Evolutionary conservation across 768 basidiomycete species (phyloP).

Genomic region (Aureoboletus auriporus): DNA sequence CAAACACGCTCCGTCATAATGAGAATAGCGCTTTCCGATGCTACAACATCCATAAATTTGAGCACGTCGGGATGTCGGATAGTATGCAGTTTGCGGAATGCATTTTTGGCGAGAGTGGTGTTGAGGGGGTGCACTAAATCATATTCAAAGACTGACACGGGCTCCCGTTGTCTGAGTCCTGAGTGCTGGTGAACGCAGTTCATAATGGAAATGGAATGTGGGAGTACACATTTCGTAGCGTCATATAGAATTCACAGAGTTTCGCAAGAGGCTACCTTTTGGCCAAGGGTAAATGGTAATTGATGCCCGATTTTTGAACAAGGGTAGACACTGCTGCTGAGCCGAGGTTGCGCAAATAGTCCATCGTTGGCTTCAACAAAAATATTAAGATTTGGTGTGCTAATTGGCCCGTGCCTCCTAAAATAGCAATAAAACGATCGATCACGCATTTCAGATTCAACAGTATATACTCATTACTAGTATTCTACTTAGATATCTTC

Average conservation of each 20-base stretch:
- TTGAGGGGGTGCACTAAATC: constrained; percentile 62
- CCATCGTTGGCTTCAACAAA: constrained; percentile 44
- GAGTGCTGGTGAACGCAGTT: constrained; percentile 15
- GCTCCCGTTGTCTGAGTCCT: constrained; percentile 92
- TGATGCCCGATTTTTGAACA: constrained; percentile 91
- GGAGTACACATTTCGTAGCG: constrained; percentile 77
- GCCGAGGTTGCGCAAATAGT: constrained; percentile 77
- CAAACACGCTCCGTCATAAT: constrained; percentile 94
- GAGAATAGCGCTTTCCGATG: constrained; percentile 81
- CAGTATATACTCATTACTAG: too few species aligned
- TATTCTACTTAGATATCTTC: constrained; percentile 44
- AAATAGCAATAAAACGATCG: too few species aligned
- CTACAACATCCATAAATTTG: constrained; percentile 91
- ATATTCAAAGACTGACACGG: constrained; percentile 91
- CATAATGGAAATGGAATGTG: constrained; percentile 2
- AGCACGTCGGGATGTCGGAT: constrained; percentile 95
- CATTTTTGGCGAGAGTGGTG: constrained; percentile 82
- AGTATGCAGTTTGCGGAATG: constrained; percentile 83
- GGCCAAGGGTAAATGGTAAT: constrained; percentile 83
- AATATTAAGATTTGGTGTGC: too few species aligned
- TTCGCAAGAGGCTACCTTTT: constrained; percentile 63
- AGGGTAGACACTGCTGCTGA: constrained; percentile 84
- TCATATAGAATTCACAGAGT: constrained; percentile 85
- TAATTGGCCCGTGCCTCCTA: too few species aligned
- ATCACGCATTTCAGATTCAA: too few species aligned